Evolutionary conservation across 2,329 filamentous ascomycete species (phyloP).

Genomic region (Curvularia eragrostidis): DNA sequence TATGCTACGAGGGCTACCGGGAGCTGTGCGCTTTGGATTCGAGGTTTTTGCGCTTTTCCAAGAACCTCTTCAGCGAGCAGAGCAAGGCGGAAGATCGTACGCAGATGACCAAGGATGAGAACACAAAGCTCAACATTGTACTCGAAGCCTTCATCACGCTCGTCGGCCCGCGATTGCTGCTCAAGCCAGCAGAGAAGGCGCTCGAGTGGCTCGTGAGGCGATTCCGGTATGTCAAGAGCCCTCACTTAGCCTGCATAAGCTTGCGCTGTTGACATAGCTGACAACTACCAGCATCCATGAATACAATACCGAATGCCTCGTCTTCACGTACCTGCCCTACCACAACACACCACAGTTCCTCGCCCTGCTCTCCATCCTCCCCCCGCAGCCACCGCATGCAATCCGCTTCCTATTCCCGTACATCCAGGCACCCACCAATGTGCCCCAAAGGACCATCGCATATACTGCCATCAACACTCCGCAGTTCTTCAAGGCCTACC

Average conservation of each 20-base stretch:
- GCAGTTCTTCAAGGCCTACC: conserved; percentile 76
- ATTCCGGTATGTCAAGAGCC: conserved; percentile 60
- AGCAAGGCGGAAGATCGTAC: conserved; percentile 88
- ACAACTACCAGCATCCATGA: conserved; percentile 72
- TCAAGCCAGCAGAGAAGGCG: conserved; percentile 88
- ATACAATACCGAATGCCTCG: conserved; percentile 78
- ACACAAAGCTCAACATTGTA: conserved; percentile 77
- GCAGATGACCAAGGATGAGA: conserved; percentile 82
- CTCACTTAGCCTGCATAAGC: background rate
- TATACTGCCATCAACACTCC: conserved; percentile 82
- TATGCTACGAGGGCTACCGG: conserved; percentile 88
- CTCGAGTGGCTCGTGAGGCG: conserved; percentile 93
- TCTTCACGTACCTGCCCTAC: conserved; percentile 91
- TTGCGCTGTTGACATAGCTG: background rate
- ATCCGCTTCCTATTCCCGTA: conserved; percentile 90
- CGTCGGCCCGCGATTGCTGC: conserved; percentile 74
- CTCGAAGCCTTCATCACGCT: conserved; percentile 85
- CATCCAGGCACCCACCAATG: conserved; percentile 74
- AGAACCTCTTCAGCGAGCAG: conserved; percentile 89
- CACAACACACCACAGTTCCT: conserved; percentile 85
- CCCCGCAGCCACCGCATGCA: conserved; percentile 72
- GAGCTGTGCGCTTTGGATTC: conserved; percentile 88
- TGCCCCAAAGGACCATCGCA: conserved; percentile 81
- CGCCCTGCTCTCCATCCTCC: conserved; percentile 85
- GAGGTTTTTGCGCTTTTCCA: conserved; percentile 76